Evolutionary conservation across 2,329 filamentous ascomycete genomes (phyloP), one percentile per base, ranked within the genome.

Genomic region (Diaporthe aspalathi): DNA sequence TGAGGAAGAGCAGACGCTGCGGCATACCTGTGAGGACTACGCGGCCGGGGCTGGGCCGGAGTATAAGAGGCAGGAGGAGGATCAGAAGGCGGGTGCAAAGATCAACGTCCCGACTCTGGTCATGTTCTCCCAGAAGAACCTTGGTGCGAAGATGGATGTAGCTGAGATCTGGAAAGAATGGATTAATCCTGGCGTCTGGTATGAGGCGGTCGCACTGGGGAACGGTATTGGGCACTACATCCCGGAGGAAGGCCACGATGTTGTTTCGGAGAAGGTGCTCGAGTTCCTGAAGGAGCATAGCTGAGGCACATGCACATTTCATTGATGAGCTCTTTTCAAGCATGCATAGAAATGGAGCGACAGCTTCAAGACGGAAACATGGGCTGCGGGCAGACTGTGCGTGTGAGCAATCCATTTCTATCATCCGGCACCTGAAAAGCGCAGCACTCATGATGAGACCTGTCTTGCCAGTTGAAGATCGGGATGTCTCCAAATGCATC

Each of bases 21-120:
- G 79, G 27, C 82, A 83, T 1, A 80, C 77, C 35, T 85, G 83
- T 73, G 83, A 83, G 67, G 85, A 88, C 75, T 88, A 87, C 72
- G 77, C 81, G 20, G 81, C 83, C 5, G 84, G 81, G 1, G 82
- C 84, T 1, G 74, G 74, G 20, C 78, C 80, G 32, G 86, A 88
- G 74, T 78, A 81, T 12, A 76, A 79, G 20, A 77, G 81, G 73
- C 84, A 87, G 78, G 79, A 77, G 54, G 76, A 78, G 29, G 86
- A 87, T 75, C 84, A 87, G 75, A 77, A 78, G 60, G 77, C 74
- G 1, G 84, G 83, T 4, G 78, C 79, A 73, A 86, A 84, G 76
- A 77, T 88, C 3, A 75, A 77, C 29, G 76, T 82, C 27, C 82
- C 82, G 22, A 77, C 80, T 17, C 73, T 87, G 73, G 80, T 86